Conservation (phyloP, 2,329 filamentous ascomycete genomes). For the Claviceps sp. region DNA sequence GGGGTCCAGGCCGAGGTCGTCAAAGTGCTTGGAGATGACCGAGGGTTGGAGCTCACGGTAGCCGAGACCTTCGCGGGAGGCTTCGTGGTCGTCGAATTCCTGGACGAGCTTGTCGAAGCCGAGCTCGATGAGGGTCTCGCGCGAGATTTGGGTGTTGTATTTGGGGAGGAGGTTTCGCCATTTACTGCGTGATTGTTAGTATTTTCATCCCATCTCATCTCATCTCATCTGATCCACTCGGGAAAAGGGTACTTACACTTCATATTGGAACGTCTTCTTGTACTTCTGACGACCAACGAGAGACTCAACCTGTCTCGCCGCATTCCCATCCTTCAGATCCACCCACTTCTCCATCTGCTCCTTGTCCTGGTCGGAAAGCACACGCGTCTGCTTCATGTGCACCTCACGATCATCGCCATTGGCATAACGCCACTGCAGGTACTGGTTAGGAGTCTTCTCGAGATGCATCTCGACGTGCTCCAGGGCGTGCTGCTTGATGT, state of each 20-base stretch:
- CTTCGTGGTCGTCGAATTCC: slow-evolving; percentile 97
- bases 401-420: slow-evolving; percentile 96
- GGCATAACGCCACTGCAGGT: slow-evolving; percentile 95
- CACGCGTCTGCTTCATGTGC: slow-evolving; percentile 91
- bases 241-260: slow-evolving; percentile 49
- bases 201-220: no score
- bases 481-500: slow-evolving; percentile 98
- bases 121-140: slow-evolving; percentile 74
- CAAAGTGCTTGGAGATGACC: slow-evolving; percentile 94
- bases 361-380: slow-evolving; percentile 72
- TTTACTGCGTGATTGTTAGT: slow-evolving; percentile 40
- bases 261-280: slow-evolving; percentile 99
- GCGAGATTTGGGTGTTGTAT: slow-evolving; percentile 82
- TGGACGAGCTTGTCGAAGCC: slow-evolving; percentile 91
- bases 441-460: slow-evolving; percentile 98
- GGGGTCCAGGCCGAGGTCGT: slow-evolving; percentile 88
- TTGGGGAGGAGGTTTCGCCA: slow-evolving; percentile 84
- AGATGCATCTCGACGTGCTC: slow-evolving; percentile 99
- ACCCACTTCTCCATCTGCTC: slow-evolving; percentile 85
- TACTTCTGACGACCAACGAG: slow-evolving; percentile 95
- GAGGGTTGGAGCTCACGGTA: slow-evolving; percentile 89
- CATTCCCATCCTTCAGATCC: slow-evolving; percentile 72
- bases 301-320: slow-evolving; percentile 64
- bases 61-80: slow-evolving; percentile 93
- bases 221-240: no score